These are phyloP conservation scores for Talinum fruticosum DNA, from an alignment of 148 eudicot species.

Conservation along the genomic window DNA sequence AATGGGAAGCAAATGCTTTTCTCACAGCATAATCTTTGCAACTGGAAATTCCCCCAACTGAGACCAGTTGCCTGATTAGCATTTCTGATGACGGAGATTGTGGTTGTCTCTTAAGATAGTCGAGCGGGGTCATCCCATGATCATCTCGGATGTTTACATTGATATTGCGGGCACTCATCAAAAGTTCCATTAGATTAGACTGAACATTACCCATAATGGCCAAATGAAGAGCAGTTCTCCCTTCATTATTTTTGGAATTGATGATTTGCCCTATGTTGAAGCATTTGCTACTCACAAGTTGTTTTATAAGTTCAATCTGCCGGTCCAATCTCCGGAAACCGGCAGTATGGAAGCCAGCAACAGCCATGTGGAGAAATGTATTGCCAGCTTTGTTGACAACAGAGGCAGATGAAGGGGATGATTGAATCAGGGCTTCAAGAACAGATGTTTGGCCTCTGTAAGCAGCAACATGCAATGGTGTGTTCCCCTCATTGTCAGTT, in stretches of 20 bases:
- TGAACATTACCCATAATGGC: conserved; percentile 73
- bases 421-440: conserved; percentile 57
- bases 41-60: conserved; percentile 79
- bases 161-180: conserved; percentile 58
- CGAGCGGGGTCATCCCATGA: conserved; percentile 82
- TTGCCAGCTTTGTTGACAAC: conserved; percentile 63
- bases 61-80: conserved; percentile 65
- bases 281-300: conserved; percentile 37
- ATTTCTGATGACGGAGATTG: conserved; percentile 65
- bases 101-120: conserved; percentile 74
- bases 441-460: conserved; percentile 68
- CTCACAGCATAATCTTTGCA: conserved; percentile 66
- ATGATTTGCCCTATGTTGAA: conserved; percentile 52
- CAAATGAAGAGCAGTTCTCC: conserved; percentile 77
- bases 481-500: conserved; percentile 75
- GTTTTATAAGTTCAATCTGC: conserved; percentile 72
- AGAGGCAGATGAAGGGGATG: conserved; percentile 56
- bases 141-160: conserved; percentile 62
- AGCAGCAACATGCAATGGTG: conserved; percentile 86
- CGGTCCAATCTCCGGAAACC: conserved; percentile 74
- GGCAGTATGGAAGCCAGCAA: conserved; percentile 73
- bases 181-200: conserved; percentile 57
- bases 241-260: conserved; percentile 51
- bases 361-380: conserved; percentile 78
- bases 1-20: conserved; percentile 67